phyloP scores from a whole-genome alignment of 805 yeast genomes.

The Lipomyces oligophaga region DNA sequence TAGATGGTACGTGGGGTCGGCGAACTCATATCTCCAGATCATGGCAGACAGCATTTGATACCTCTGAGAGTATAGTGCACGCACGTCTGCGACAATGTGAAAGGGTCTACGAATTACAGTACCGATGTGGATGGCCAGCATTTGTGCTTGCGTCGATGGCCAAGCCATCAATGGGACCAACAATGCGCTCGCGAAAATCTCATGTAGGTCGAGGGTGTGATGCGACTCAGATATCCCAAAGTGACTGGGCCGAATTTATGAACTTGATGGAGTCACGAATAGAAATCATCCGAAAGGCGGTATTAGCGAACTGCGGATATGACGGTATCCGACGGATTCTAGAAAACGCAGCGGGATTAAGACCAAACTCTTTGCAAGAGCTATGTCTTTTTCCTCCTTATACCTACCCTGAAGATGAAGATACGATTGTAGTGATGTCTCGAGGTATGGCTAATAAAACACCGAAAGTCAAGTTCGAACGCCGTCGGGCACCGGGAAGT shows the following conservation, averaged over 20 bases:
- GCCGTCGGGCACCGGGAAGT: background rate
- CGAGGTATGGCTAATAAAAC: background rate
- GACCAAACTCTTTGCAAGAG: conserved; percentile 18
- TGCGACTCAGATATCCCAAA: conserved; percentile 29
- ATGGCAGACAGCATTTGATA: conserved; percentile 26
- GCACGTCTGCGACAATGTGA: conserved; percentile 30
- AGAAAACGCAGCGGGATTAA: conserved; percentile 24
- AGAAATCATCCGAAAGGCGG: conserved; percentile 15
- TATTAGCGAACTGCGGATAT: conserved; percentile 23
- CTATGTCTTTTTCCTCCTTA: conserved; percentile 27
- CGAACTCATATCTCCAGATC: conserved; percentile 25
- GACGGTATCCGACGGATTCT: conserved; percentile 27
- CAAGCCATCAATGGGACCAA: conserved; percentile 28
- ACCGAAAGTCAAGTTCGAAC: conserved; percentile 1
- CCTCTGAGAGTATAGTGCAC: conserved; percentile 28
- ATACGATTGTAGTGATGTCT: conserved; percentile 22
- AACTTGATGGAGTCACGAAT: conserved; percentile 20
- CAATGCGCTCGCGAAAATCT: conserved; percentile 29
- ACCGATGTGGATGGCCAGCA: conserved; percentile 31
- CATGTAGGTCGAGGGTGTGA: conserved; percentile 30
- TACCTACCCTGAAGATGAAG: conserved; percentile 18
- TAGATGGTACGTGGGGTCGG: conserved; percentile 24
- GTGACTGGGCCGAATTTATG: conserved; percentile 27
- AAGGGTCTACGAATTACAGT: conserved; percentile 28
- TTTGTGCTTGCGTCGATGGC: conserved; percentile 31